A percentile compares a stretch with the other conserved stretches of the same genome.
Conservation (phyloP, 2,329 filamentous ascomycete genomes). For the Hirsutella rhossiliensis region DNA sequence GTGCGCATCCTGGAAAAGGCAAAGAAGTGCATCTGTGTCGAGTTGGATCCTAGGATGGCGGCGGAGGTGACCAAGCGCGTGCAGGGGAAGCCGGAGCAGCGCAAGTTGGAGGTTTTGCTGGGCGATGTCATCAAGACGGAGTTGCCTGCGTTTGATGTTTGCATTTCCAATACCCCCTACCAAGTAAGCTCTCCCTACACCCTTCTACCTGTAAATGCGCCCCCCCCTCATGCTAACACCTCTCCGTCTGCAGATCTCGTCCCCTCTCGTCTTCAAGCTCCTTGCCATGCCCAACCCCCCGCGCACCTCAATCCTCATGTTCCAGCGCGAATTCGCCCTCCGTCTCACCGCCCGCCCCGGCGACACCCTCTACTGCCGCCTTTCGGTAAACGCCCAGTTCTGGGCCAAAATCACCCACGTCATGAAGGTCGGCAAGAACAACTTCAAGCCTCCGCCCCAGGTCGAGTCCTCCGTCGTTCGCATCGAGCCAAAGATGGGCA, state of each 20-base stretch:
- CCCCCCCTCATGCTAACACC: not conserved
- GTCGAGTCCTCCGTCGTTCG: conserved; percentile 88
- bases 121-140: conserved; percentile 83
- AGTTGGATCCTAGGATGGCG: conserved; percentile 93
- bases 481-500: conserved; percentile 74
- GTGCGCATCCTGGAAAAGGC: conserved; percentile 80
- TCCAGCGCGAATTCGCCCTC: conserved; percentile 89
- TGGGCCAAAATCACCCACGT: conserved; percentile 56
- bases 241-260: conserved; percentile 60
- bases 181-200: conserved; percentile 29
- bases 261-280: conserved; percentile 82
- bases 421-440: conserved; percentile 92
- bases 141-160: conserved; percentile 65
- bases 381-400: conserved; percentile 90
- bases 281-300: conserved; percentile 73
- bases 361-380: conserved; percentile 79
- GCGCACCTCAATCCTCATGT: conserved; percentile 82
- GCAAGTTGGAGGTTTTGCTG: conserved; percentile 74
- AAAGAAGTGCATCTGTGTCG: conserved; percentile 71
- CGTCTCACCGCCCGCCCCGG: conserved; percentile 79
- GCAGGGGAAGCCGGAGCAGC: conserved; percentile 75
- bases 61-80: conserved; percentile 91
- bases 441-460: conserved; percentile 88
- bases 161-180: conserved; percentile 59
- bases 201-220: not conserved